phyloP scores from a whole-genome alignment of 768 basidiomycete genomes.

The Tricholoma flavovirens region DNA sequence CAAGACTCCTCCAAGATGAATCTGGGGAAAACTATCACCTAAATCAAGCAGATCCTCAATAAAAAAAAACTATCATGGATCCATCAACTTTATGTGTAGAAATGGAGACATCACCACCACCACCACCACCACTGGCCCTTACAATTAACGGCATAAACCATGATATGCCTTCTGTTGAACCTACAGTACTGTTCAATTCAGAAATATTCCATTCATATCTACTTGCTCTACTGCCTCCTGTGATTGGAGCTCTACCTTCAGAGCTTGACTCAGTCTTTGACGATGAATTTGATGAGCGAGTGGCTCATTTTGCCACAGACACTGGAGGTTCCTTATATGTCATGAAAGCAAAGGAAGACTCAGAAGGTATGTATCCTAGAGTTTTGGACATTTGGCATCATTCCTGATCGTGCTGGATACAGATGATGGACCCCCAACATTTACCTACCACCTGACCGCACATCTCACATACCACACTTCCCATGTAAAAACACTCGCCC shows the following conservation, averaged over 20 bases:
- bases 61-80: slow-evolving; percentile 8
- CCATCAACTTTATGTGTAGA: neutral
- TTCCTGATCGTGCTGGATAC: slow-evolving; percentile 4
- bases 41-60: slow-evolving; percentile 9
- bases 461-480: slow-evolving; percentile 76
- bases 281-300: slow-evolving; percentile 68
- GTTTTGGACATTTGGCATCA: slow-evolving; percentile 8
- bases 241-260: slow-evolving; percentile 58
- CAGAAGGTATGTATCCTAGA: slow-evolving; percentile 49
- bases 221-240: slow-evolving; percentile 65
- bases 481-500: slow-evolving; percentile 80
- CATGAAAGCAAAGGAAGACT: slow-evolving; percentile 69
- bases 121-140: slow-evolving; percentile 19
- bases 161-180: slow-evolving; percentile 21
- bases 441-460: slow-evolving; percentile 61
- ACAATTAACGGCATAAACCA: slow-evolving; percentile 24
- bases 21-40: slow-evolving; percentile 12
- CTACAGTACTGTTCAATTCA: slow-evolving; percentile 51
- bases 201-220: slow-evolving; percentile 68
- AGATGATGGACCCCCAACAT: slow-evolving; percentile 58
- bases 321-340: slow-evolving; percentile 76
- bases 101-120: slow-evolving; percentile 15
- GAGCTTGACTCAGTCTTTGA: slow-evolving; percentile 71
- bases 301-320: slow-evolving; percentile 69
- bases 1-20: slow-evolving; percentile 21